These are phyloP conservation scores for Pelargonium fulgidum DNA, from an alignment of 441 rosid species.

Conservation along the genomic window DNA sequence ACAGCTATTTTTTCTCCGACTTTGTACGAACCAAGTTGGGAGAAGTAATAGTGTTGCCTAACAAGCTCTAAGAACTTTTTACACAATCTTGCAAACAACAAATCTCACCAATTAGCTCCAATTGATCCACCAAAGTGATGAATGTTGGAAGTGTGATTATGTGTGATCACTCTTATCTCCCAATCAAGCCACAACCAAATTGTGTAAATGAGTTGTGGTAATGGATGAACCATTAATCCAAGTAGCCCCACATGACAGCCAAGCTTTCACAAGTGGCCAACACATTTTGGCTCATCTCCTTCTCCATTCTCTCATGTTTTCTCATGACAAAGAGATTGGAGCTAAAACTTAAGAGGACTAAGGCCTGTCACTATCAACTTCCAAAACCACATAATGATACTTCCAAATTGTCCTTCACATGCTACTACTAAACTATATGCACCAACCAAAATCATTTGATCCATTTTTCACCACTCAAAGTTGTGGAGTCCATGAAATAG, in stretches of 20 bases:
- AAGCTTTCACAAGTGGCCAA: not conserved
- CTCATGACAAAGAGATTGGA: not conserved
- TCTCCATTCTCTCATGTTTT: not conserved
- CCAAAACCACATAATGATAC: conserved; percentile 8
- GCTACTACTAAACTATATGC: not conserved
- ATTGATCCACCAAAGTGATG: too few relatives aligned
- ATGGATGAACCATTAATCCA: too few relatives aligned
- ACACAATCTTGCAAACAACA: too few relatives aligned
- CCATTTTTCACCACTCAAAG: not conserved
- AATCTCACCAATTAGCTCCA: too few relatives aligned
- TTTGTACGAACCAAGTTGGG: too few relatives aligned
- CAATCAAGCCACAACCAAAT: not conserved
- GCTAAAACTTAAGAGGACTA: not conserved
- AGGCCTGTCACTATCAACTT: not conserved
- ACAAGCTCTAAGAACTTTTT: too few relatives aligned
- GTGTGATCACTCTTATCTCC: too few relatives aligned
- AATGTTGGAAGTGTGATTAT: too few relatives aligned
- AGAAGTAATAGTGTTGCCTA: too few relatives aligned
- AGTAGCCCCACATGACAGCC: not conserved
- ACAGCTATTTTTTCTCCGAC: too few relatives aligned
- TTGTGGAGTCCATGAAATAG: not conserved
- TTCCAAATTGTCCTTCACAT: not conserved
- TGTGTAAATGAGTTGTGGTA: not conserved
- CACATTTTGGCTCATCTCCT: not conserved
- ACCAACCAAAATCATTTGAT: not conserved